A percentile compares a stretch with the other conserved stretches of the same genome.
phyloP scores from a whole-genome alignment of 768 basidiomycete species.

The Royoungia palumana region DNA sequence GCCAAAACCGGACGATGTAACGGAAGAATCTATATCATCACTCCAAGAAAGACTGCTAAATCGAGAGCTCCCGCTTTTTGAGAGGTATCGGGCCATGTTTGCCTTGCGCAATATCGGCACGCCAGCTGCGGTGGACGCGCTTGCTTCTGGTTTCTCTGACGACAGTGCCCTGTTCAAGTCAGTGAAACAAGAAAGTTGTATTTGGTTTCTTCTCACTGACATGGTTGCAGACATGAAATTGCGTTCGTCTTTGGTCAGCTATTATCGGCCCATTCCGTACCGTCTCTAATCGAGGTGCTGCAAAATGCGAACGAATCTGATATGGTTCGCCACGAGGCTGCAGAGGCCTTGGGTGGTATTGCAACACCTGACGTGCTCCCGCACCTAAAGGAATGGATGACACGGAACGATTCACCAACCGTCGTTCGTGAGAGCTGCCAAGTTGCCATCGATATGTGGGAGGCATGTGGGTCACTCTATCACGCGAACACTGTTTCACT shows the following conservation, averaged over 20 bases:
- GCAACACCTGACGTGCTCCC: constrained; percentile 89
- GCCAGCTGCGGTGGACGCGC: constrained; percentile 79
- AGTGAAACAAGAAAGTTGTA: constrained; percentile 26
- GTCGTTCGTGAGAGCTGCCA: constrained; percentile 96
- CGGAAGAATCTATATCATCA: constrained; percentile 45
- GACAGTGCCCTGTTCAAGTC: constrained; percentile 92
- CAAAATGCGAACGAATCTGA: constrained; percentile 71
- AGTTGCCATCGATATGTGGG: constrained; percentile 97
- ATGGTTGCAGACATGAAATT: constrained; percentile 80
- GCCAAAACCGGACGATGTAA: constrained; percentile 49
- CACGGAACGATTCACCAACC: constrained; percentile 69
- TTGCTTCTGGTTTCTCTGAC: constrained; percentile 88
- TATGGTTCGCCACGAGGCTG: constrained; percentile 99
- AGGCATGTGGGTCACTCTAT: constrained; percentile 48
- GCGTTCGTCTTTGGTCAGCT: constrained; percentile 98
- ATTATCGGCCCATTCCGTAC: constrained; percentile 83
- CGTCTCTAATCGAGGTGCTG: constrained; percentile 78
- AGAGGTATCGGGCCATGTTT: constrained; percentile 98
- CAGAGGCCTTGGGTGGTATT: constrained; percentile 97
- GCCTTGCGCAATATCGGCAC: constrained; percentile 92
- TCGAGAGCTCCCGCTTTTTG: constrained; percentile 69
- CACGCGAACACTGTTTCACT: not conserved
- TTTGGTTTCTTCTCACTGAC: not conserved
- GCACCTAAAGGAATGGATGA: constrained; percentile 82
- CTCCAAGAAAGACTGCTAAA: constrained; percentile 68